Base-by-base conservation (phyloP, 345 rosid genomes). In the Moringa oleifera region DNA sequence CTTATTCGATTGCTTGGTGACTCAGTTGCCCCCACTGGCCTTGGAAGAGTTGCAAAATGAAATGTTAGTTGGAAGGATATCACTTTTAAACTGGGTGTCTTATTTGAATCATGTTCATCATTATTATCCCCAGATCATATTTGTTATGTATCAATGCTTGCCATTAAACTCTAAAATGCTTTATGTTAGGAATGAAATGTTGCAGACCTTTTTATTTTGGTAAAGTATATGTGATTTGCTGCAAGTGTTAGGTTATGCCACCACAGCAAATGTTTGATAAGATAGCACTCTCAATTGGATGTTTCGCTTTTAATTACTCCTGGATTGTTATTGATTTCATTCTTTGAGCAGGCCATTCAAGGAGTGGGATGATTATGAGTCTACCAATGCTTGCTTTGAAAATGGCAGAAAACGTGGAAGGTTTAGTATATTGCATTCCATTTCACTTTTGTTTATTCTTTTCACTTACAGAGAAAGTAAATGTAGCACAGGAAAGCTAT, bases 331-430 rank as follows among this genome's bases (percentile, higher is more conserved):
- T 45, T 7, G 19, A 12, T 21, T 20, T 31, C 63, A 15, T 23
- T 15, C 13, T 77, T 70, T 69, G 72, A 69, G 25, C 71, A 90
- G 97, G 94, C 92, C 89, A n/a, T 69, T 67, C 53, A 36, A 57
- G 68, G 71, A 77, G 10, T 78, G 56, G 72, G 69, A 80, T 61
- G 76, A 63, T 52, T 80, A 76, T 55, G 92, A 77, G 28, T 54
- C 57, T 56, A 51, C 59, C 4, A 67, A 73, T 71, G 79, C 68
- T 69, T 70, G 66, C 69, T 60, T 58, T 23, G 65, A 52, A 41
- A 64, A 16, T 66, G 89, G 88, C 23, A 78, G 80, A 74, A 93
- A 93, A 74, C 85, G 90, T 11, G 23, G 68, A 55, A 88, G 97
- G 96, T 93, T 31, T 8, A 63, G 53, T 37, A 25, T n/a, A 56